These are phyloP conservation scores for Xylariomycetidae sp. DNA, from an alignment of 2,329 filamentous ascomycete species.

Conservation along the genomic window DNA sequence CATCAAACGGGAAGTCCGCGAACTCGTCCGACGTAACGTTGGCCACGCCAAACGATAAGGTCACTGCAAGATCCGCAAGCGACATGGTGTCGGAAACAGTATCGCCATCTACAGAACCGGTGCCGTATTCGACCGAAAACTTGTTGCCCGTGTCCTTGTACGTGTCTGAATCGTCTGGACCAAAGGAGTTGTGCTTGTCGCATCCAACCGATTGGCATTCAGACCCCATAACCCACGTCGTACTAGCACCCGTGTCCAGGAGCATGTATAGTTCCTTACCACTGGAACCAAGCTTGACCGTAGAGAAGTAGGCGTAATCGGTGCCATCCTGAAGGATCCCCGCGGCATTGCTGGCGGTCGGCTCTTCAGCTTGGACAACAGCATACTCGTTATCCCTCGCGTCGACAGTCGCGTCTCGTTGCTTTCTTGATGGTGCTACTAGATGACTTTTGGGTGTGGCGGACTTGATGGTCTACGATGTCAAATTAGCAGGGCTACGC, in stretches of 20 bases:
- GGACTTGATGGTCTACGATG: too few relatives aligned
- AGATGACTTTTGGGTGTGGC: too few relatives aligned
- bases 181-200: conserved; percentile 63
- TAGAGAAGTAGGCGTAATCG: conserved; percentile 60
- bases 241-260: conserved; percentile 61
- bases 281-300: conserved; percentile 50
- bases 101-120: conserved; percentile 63
- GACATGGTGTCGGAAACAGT: conserved; percentile 61
- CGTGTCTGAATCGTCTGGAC: conserved; percentile 57
- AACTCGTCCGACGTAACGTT: conserved; percentile 69
- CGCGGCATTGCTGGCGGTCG: conserved; percentile 41
- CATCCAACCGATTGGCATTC: conserved; percentile 64
- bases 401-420: conserved; percentile 15
- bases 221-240: conserved; percentile 78
- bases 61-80: conserved; percentile 58
- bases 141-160: conserved; percentile 44
- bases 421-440: conserved; percentile 20
- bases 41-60: conserved; percentile 67
- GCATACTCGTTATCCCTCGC: conserved; percentile 42
- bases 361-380: conserved; percentile 39
- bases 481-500: too few relatives aligned
- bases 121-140: conserved; percentile 71
- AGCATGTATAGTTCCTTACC: conserved; percentile 53
- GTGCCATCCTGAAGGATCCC: conserved; percentile 59
- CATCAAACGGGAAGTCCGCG: conserved; percentile 74